Conservation (phyloP, 2,329 filamentous ascomycete species). For the Dothideomycetes sp. region DNA sequence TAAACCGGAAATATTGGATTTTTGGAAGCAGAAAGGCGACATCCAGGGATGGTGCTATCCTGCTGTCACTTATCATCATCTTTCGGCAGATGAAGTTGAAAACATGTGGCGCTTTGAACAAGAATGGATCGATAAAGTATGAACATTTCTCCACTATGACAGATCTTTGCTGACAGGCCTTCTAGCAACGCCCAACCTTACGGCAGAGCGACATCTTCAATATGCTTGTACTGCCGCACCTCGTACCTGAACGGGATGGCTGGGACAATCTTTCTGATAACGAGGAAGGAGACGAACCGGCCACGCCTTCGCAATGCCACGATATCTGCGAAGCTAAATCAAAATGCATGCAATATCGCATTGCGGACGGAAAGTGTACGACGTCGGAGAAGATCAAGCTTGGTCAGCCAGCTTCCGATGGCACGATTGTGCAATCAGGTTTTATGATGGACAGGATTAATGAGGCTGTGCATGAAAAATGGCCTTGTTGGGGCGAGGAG, state of each 20-base stretch:
- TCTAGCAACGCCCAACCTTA: background rate
- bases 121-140: slow-evolving; percentile 11
- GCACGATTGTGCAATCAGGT: background rate
- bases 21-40: slow-evolving; percentile 3
- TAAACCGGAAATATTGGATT: slow-evolving; percentile 17
- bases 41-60: slow-evolving; percentile 17
- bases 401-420: background rate
- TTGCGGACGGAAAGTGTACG: background rate
- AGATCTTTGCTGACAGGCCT: background rate
- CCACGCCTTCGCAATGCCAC: slow-evolving; percentile 13
- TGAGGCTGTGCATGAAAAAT: no score
- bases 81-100: slow-evolving; percentile 13
- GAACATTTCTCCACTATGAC: background rate
- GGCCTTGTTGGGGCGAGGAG: no score
- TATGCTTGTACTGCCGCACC: slow-evolving; percentile 15
- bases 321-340: slow-evolving; percentile 13
- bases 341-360: slow-evolving; percentile 17
- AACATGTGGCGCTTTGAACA: slow-evolving; percentile 19
- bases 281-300: slow-evolving; percentile 9
- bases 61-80: slow-evolving; percentile 15
- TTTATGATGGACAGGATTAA: background rate
- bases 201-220: slow-evolving; percentile 19
- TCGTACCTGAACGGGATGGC: slow-evolving; percentile 10
- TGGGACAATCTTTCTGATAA: slow-evolving; percentile 18
- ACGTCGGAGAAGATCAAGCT: background rate